Conservation (phyloP, 208 protist species). For the Vickermania spadyakhi region DNA sequence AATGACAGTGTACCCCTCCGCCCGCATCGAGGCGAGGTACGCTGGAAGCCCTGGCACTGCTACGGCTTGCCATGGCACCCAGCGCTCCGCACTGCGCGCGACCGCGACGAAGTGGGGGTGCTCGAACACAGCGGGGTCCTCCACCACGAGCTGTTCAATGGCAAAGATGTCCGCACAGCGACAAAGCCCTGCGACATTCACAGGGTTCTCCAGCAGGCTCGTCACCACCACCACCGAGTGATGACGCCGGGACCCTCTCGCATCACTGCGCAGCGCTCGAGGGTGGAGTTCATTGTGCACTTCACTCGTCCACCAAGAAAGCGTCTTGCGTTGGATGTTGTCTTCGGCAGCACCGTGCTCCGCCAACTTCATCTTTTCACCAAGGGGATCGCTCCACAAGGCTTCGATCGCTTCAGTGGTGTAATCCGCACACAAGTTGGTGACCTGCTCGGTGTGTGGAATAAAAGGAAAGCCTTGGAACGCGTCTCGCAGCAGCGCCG, state of each 20-base stretch:
- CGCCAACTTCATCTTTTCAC: slow-evolving; percentile 3
- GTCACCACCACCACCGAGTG: slow-evolving; percentile 79
- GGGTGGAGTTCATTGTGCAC: slow-evolving; percentile 87
- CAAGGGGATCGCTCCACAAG: slow-evolving; percentile 31
- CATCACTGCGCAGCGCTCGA: slow-evolving; percentile 28
- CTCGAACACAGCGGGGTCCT: slow-evolving; percentile 64
- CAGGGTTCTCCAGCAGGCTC: slow-evolving; percentile 79
- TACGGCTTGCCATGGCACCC: slow-evolving; percentile 80
- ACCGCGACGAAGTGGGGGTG: slow-evolving; percentile 85
- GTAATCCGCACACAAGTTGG: slow-evolving; percentile 72
- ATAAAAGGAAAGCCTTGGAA: slow-evolving; percentile 49
- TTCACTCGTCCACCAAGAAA: slow-evolving; percentile 80
- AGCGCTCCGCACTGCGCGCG: slow-evolving; percentile 82
- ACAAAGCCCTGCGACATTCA: slow-evolving; percentile 85
- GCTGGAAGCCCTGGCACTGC: slow-evolving; percentile 27
- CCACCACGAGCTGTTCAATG: slow-evolving; percentile 67
- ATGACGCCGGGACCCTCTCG: slow-evolving; percentile 10
- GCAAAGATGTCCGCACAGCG: slow-evolving; percentile 87
- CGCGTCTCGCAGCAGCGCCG: slow-evolving; percentile 16
- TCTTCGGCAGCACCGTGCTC: slow-evolving; percentile 19
- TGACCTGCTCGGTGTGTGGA: slow-evolving; percentile 44
- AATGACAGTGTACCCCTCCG: slow-evolving; percentile 75
- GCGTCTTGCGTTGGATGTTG: slow-evolving; percentile 84
- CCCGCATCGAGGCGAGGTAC: slow-evolving; percentile 52
- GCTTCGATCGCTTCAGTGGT: slow-evolving; percentile 47